Percentiles rank a stretch among this genome's conserved stretches.
These are phyloP conservation scores for Fraxinus albicans DNA, from an alignment of 305 asterid species.

Conservation along the genomic window DNA sequence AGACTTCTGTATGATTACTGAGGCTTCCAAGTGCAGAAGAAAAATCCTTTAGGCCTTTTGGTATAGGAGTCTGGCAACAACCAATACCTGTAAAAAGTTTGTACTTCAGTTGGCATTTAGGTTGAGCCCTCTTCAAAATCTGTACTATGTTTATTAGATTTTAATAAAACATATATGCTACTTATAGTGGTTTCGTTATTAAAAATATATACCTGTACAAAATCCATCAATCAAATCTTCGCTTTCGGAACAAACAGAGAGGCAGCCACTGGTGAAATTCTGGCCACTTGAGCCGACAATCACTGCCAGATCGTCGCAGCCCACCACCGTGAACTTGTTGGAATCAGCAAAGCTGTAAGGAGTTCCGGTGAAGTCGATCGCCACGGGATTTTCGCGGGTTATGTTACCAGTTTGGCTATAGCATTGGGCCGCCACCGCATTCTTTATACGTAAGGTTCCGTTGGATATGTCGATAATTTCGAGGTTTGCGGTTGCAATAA, in stretches of 20 bases:
- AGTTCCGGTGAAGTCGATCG: neutral
- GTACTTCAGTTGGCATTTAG: neutral
- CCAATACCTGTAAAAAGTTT: slow-evolving; percentile 42
- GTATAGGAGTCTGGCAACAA: slow-evolving; percentile 46
- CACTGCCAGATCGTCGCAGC: slow-evolving; percentile 27
- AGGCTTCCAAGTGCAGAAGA: neutral
- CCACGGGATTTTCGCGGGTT: neutral
- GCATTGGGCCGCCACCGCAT: slow-evolving; percentile 19
- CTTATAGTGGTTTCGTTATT: too few relatives aligned
- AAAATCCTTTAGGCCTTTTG: slow-evolving; percentile 26
- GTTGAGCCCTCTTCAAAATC: neutral
- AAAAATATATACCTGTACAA: slow-evolving; percentile 30
- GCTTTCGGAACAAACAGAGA: slow-evolving; percentile 24
- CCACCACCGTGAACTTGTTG: slow-evolving; percentile 29
- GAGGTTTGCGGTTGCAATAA: neutral
- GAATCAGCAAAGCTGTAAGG: slow-evolving; percentile 24
- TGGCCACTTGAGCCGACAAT: neutral
- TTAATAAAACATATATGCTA: too few relatives aligned
- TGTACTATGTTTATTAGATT: too few relatives aligned
- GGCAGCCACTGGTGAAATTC: slow-evolving; percentile 28
- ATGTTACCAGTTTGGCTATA: slow-evolving; percentile 11
- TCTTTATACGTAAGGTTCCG: slow-evolving; percentile 13
- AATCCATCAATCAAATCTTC: slow-evolving; percentile 28
- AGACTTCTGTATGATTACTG: slow-evolving; percentile 9
- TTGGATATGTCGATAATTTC: slow-evolving; percentile 21